Evolutionary conservation across 2,329 filamentous ascomycete genomes (phyloP), one percentile per base, ranked within the genome.

Genomic region (Colletotrichum lentis): DNA sequence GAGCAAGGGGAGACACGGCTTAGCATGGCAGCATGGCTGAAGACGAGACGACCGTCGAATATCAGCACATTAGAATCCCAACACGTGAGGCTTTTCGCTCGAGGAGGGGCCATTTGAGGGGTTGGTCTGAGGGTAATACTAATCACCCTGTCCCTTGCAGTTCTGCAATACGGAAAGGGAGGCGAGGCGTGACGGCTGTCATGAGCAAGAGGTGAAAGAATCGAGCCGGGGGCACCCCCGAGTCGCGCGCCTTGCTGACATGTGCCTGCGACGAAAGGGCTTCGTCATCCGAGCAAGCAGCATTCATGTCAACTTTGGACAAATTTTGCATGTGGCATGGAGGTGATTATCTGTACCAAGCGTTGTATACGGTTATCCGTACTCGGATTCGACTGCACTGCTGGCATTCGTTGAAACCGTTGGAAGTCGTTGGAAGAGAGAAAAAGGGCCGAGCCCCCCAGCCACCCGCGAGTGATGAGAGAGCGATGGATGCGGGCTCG

Each of bases 131-230:
- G 27, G 44, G 60, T 41, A 12, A 12, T 4, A 2, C 24, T 24
- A 4, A 3, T 24, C 24, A 2, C 44, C 53, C 41, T 61, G 35
- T 61, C 31, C 56, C 55, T 43, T 60, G 43, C 50, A 27, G 56
- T 35, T 35, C 31, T 35, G 31, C 8, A 10, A 7, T 10, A 10
- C 31, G 31, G 31, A 35, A 59, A 55, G 11, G 62, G 43, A 43
- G 31, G 65, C 55, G 65, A 35, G 27, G 31, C 31, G 2, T 35
- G 31, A 65, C 62, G 66, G 66, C 62, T 66, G 62, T 65, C 50
- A 65, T 27, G 22, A 24, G 41, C 44, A 59, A 59, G 8, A 39
- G n/a, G 43, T 16, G 58, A 44, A 44, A 46, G 20, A 27, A 10
- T 16, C 12, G 43, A 16, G 49, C 24, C 20, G 54, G 55, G 65